Evolutionary conservation across 768 basidiomycete genomes (phyloP).

Genomic region (Hortiboletus campestris): DNA sequence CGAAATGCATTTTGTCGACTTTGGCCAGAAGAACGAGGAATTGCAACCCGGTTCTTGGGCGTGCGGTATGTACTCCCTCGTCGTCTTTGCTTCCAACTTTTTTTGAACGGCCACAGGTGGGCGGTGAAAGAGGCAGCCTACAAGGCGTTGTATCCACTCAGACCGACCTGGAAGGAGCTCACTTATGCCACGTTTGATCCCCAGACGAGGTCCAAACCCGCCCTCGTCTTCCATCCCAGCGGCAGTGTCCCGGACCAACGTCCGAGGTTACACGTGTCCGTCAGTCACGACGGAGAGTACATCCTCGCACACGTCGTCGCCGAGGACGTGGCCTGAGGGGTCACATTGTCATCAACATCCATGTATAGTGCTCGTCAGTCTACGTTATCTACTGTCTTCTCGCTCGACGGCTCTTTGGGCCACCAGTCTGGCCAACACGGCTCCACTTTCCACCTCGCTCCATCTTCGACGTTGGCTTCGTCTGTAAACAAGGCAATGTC

Average conservation of each 20-base stretch:
- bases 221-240: constrained; percentile 31
- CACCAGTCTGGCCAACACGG: constrained; percentile 73
- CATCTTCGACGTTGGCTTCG: constrained; percentile 12
- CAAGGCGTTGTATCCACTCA: constrained; percentile 74
- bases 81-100: neutral
- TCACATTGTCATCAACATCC: neutral
- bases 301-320: constrained; percentile 66
- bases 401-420: constrained; percentile 35
- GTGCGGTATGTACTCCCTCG: constrained; percentile 52
- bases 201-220: constrained; percentile 40
- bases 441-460: constrained; percentile 40
- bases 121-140: constrained; percentile 83
- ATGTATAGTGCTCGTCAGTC: constrained; percentile 16
- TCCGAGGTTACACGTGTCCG: constrained; percentile 57
- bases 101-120: constrained; percentile 51
- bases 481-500: constrained; percentile 21
- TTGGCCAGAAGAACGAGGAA: constrained; percentile 4
- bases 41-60: constrained; percentile 53
- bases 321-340: constrained; percentile 35
- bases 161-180: constrained; percentile 75
- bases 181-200: constrained; percentile 42
- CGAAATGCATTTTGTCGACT: constrained; percentile 35
- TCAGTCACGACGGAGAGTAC: constrained; percentile 83
- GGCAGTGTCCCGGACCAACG: neutral
- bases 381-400: constrained; percentile 16